Base-by-base conservation (phyloP, 2,329 filamentous ascomycete species). In the Fusarium subglutinans region DNA sequence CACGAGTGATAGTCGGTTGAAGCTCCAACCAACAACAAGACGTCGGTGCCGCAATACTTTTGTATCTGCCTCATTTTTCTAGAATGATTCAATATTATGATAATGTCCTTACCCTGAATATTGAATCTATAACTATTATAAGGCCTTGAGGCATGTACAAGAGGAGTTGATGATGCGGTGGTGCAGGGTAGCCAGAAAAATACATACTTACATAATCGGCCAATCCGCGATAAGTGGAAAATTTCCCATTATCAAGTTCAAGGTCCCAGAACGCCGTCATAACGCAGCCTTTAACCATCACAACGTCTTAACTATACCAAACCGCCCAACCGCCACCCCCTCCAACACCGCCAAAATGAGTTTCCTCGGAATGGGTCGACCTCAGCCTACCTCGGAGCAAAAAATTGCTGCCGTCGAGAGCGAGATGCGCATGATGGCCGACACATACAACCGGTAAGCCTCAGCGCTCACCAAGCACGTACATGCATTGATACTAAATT, bases 371-470 rank as follows among this genome's bases (percentile, higher is more conserved):
- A 82, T 88, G 77, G 87, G 87, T 74, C 86, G 86, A 65, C 93
- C 94, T 72, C 94, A 98, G 87, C 93, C 95, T 82, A 93, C 94
- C 74, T 98, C 95, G 80, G 95, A 94, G 84, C 94, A 98, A 89
- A 99, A 98, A 90, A 96, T 99, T 83, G 93, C 94, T 80, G 94
- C 94, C 80, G 95, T 97, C 79, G 96, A 99, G 87, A 93, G 94
- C 77, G 97, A 99, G 87, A 94, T 98, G 85, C 96, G 98, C 86
- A 95, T 98, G 88, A 91, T 98, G 78, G 94, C 95, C 72, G 95
- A 98, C 84, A 98, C 98, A 92, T 97, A 98, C 89, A 96, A 95
- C 87, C 94, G 96, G 96, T 98, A 90, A 74, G 75, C 45, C 22
- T 40, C 35, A 41, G 12, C 58, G 15, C 26, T 30, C 41, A 58